Base-by-base conservation (phyloP, 2,329 filamentous ascomycete species). In the Zymoseptoria passerinii region DNA sequence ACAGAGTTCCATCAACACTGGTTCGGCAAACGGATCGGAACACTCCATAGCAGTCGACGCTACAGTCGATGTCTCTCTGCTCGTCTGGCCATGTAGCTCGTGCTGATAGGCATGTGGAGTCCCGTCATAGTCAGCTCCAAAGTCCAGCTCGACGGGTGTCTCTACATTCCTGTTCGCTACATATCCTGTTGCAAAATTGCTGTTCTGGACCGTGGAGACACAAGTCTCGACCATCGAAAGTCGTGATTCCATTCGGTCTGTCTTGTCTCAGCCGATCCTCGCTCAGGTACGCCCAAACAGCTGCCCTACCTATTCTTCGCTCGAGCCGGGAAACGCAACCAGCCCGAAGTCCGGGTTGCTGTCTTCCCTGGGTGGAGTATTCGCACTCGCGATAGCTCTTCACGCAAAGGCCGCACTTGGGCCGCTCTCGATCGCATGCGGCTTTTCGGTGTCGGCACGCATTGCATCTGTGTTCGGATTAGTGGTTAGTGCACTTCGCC, bases 241-340 rank as follows among this genome's bases (percentile, higher is more conserved):
- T 8, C 51, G 54, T 4, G 61, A 57, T 44, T 67, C 65, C 2
- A 68, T 61, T 19, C 63, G 64, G 18, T 64, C 63, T 64, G 58
- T 48, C 9, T 28, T 49, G 9, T 51, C n/a, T 70, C 63, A 48
- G 67, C 55, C 28, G 23, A 53, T 59, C 28, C 18, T n/a, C 18
- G 16, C 19, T 53, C 18, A n/a, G 40, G 18, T 8, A 4, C 23
- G 35, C 27, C 28, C 35, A 44, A 44, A 4, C 4, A n/a, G 13
- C 1, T 28, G 23, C 58, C 65, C 10, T 56, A 74, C 72, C 66
- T 54, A 75, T 61, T 28, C 73, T 65, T 54, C 67, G 65, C 61
- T 75, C 73, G 9, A 75, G 61, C 35, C 69, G 63, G 10, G 72
- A 70, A 4, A 75, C 73, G 62, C 75, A 75, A n/a, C 73, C 73